phyloP scores from a whole-genome alignment of 2,329 filamentous ascomycete species.

The Phaeosphaeriaceae sp. region DNA sequence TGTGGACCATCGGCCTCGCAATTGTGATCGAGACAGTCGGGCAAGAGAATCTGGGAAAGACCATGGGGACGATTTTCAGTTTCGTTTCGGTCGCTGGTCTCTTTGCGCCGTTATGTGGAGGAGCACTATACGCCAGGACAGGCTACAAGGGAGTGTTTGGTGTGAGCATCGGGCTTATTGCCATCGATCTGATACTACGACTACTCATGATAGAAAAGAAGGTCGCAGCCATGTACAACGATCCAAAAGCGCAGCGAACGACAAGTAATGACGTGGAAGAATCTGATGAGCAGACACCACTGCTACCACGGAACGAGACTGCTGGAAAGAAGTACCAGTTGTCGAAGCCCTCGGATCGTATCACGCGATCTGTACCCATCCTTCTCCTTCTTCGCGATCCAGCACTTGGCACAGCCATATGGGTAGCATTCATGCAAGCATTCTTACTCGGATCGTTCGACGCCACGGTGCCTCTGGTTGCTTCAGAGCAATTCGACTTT shows the following conservation, averaged over 20 bases:
- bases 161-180: constrained; percentile 62
- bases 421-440: constrained; percentile 43
- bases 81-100: constrained; percentile 67
- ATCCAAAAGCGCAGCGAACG: constrained; percentile 15
- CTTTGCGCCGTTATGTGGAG: constrained; percentile 66
- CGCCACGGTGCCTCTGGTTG: constrained; percentile 57
- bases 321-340: constrained; percentile 52
- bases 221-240: constrained; percentile 56
- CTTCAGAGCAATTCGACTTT: constrained; percentile 54
- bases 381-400: constrained; percentile 51
- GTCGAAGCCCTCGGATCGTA: constrained; percentile 46
- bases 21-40: constrained; percentile 67
- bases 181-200: constrained; percentile 67
- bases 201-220: constrained; percentile 70
- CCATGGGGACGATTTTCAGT: constrained; percentile 68
- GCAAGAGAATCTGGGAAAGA: constrained; percentile 65
- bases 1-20: constrained; percentile 68
- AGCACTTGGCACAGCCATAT: constrained; percentile 39
- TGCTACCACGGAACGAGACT: constrained; percentile 30
- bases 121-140: constrained; percentile 65
- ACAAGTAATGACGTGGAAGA: constrained; percentile 13
- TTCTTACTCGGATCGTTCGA: constrained; percentile 56
- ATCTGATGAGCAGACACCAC: constrained; percentile 30
- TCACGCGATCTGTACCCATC: constrained; percentile 57
- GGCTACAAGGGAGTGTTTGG: constrained; percentile 68